phyloP scores from a whole-genome alignment of 1,284 basidiomycete genomes.

The Leucoagaricus sp. region DNA sequence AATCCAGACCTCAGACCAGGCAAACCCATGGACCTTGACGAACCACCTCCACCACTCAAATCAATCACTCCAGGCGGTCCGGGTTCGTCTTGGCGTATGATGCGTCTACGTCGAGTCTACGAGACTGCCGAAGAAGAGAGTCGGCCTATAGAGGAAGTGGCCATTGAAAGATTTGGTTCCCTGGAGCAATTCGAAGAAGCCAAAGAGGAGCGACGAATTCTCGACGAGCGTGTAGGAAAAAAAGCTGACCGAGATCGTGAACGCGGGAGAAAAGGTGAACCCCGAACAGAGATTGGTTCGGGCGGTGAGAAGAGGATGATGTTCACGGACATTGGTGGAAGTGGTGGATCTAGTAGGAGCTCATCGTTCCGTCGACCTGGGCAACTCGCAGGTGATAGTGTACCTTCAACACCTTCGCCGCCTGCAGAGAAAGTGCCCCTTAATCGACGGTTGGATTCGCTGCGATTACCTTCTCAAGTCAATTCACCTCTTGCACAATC shows the following conservation, averaged over 20 bases:
- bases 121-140: constrained; percentile 89
- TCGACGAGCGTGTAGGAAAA: constrained; percentile 78
- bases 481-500: constrained; percentile 52
- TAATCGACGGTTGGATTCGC: constrained; percentile 55
- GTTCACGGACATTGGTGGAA: constrained; percentile 65
- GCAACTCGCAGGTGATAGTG: constrained; percentile 47
- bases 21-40: constrained; percentile 56
- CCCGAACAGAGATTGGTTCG: constrained; percentile 32
- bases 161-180: constrained; percentile 85
- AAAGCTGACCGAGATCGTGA: constrained; percentile 42
- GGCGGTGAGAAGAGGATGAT: constrained; percentile 61
- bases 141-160: constrained; percentile 77
- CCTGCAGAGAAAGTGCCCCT: constrained; percentile 39
- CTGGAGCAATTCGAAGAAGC: constrained; percentile 89
- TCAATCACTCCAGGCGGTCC: constrained; percentile 78
- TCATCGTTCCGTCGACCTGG: constrained; percentile 82
- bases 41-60: constrained; percentile 51
- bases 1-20: constrained; percentile 76
- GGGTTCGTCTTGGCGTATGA: constrained; percentile 97
- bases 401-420: constrained; percentile 60
- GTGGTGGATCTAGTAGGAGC: constrained; percentile 71
- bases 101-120: constrained; percentile 88
- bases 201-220: constrained; percentile 77
- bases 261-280: constrained; percentile 35
- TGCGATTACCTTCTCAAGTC: constrained; percentile 53